Percentiles rank a stretch among this genome's conserved stretches.
phyloP scores from a whole-genome alignment of 1,139 yeast species.

The Fermentozyma sake region DNA sequence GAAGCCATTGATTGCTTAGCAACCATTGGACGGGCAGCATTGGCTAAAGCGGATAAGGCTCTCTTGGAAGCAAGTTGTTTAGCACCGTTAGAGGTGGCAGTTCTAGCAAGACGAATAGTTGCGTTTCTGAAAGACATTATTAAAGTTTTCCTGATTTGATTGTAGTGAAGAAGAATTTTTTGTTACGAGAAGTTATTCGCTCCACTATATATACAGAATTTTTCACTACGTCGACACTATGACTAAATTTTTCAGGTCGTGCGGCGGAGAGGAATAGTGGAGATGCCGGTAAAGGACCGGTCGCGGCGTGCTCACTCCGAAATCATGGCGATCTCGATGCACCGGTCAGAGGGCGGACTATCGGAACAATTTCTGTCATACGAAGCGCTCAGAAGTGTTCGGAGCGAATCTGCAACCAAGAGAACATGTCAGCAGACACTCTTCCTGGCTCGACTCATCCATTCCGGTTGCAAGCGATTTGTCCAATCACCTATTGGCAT shows the following conservation, averaged over 20 bases:
- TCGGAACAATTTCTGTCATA: too few relatives aligned
- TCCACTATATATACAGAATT: constrained; percentile 9
- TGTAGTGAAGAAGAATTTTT: constrained; percentile 2
- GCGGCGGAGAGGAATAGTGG: not conserved
- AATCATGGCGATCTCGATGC: too few relatives aligned
- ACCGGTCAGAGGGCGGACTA: too few relatives aligned
- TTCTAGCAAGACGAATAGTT: constrained; percentile 58
- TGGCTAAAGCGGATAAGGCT: constrained; percentile 60
- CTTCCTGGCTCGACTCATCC: too few relatives aligned
- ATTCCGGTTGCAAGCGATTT: too few relatives aligned
- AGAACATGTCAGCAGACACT: too few relatives aligned
- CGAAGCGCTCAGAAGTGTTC: too few relatives aligned
- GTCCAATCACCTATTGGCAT: too few relatives aligned
- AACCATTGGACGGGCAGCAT: constrained; percentile 45
- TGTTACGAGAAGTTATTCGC: constrained; percentile 5
- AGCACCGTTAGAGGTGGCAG: constrained; percentile 49
- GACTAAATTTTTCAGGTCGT: constrained; percentile 1
- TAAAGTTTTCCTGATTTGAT: constrained; percentile 5
- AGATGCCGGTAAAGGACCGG: constrained; percentile 9
- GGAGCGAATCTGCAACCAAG: too few relatives aligned
- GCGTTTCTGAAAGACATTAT: constrained; percentile 61
- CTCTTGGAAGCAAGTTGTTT: constrained; percentile 57
- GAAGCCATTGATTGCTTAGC: constrained; percentile 32
- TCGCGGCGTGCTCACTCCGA: constrained; percentile 4
- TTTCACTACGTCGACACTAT: constrained; percentile 2